Evolutionary conservation across 768 basidiomycete species (phyloP).

Genomic region (Suillus subalutaceus): DNA sequence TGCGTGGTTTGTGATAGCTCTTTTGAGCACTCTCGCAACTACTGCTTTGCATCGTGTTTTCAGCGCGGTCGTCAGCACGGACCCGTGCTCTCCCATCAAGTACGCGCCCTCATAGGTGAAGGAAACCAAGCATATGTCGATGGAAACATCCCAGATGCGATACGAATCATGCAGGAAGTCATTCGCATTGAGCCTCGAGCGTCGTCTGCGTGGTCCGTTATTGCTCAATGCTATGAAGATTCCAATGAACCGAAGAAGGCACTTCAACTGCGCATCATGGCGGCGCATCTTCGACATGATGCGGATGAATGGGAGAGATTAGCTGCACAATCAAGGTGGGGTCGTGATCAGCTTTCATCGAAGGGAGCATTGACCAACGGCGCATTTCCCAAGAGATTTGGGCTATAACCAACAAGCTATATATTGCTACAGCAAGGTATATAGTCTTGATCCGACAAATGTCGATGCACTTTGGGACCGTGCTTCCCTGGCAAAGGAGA

Average conservation of each 20-base stretch:
- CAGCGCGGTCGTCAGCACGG: constrained; percentile 52
- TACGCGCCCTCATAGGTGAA: constrained; percentile 74
- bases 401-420: constrained; percentile 84
- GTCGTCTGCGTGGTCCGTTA: constrained; percentile 81
- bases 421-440: constrained; percentile 88
- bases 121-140: constrained; percentile 89
- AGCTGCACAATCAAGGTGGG: constrained; percentile 72
- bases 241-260: constrained; percentile 68
- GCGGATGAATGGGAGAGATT: constrained; percentile 88
- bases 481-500: constrained; percentile 76
- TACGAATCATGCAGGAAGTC: constrained; percentile 86
- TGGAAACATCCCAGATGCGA: constrained; percentile 64
- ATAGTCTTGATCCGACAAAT: constrained; percentile 78
- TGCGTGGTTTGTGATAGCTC: constrained; percentile 23
- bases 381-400: constrained; percentile 44
- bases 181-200: constrained; percentile 92
- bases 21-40: neutral
- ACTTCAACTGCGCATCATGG: constrained; percentile 85
- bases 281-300: constrained; percentile 83
- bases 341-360: neutral
- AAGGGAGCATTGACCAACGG: neutral
- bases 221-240: constrained; percentile 84
- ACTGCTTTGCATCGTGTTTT: constrained; percentile 4
- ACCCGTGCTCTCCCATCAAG: constrained; percentile 67
- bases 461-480: constrained; percentile 90